phyloP scores from a whole-genome alignment of 495 filamentous ascomycete species.

The Aspergillus kassunensis region DNA sequence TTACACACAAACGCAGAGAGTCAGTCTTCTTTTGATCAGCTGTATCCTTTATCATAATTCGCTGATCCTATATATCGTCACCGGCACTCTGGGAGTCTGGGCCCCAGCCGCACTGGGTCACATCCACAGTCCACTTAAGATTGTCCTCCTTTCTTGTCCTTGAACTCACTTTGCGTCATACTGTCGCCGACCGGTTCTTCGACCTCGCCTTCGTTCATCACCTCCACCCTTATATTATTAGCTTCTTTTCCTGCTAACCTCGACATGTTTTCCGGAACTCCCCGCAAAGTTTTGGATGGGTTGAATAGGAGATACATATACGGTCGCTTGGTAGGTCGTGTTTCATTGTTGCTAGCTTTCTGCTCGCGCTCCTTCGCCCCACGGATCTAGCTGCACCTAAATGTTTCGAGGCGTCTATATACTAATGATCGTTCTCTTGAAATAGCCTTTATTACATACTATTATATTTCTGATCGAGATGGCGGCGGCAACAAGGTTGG shows the following conservation, averaged over 20 bases:
- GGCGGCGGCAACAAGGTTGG: constrained; percentile 73
- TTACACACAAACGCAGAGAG: neutral
- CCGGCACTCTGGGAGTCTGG: neutral
- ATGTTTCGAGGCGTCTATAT: neutral
- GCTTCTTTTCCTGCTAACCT: neutral
- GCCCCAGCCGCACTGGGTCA: constrained; percentile 4
- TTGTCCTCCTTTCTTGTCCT: constrained; percentile 2
- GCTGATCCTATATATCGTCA: neutral
- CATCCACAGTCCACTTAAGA: constrained; percentile 3
- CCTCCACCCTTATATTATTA: constrained; percentile 8
- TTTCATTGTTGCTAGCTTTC: neutral
- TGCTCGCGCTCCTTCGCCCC: neutral
- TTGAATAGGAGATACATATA: constrained; percentile 77
- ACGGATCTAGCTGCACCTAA: neutral
- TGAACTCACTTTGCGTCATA: constrained; percentile 40
- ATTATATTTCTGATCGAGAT: constrained; percentile 86
- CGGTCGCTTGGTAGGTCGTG: constrained; percentile 65
- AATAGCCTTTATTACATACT: constrained; percentile 79
- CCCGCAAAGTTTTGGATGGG: constrained; percentile 59
- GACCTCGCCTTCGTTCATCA: constrained; percentile 14
- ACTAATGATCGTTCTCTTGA: constrained; percentile 6
- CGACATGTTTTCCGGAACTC: constrained; percentile 42
- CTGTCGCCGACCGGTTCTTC: constrained; percentile 25
- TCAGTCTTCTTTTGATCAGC: neutral
- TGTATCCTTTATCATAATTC: neutral